phyloP scores from a whole-genome alignment of 768 basidiomycete genomes.

The Cyclocybe cylindracea region DNA sequence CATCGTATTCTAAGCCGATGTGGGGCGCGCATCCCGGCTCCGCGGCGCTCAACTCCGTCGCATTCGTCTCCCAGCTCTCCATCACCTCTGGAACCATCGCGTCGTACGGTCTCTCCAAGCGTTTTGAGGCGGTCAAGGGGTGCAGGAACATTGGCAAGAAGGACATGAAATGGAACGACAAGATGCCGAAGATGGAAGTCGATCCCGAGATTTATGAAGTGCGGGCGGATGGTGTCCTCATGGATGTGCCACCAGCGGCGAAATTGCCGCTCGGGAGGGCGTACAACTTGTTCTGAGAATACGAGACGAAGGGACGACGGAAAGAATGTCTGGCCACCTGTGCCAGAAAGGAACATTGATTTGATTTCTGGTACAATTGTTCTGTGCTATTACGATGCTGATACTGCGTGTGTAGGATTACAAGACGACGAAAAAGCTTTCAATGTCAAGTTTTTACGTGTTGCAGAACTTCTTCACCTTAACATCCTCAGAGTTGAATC shows the following conservation, averaged over 20 bases:
- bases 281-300: conserved; percentile 77
- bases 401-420: too few relatives aligned
- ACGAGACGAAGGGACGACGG: too few relatives aligned
- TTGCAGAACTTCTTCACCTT: too few relatives aligned
- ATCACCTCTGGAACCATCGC: conserved; percentile 59
- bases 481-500: too few relatives aligned
- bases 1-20: conserved; percentile 85
- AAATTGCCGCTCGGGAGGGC: conserved; percentile 64
- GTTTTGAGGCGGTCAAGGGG: conserved; percentile 68
- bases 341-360: too few relatives aligned
- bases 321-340: too few relatives aligned
- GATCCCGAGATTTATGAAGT: conserved; percentile 95
- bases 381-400: too few relatives aligned
- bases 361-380: too few relatives aligned
- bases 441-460: too few relatives aligned
- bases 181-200: conserved; percentile 80
- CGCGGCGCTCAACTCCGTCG: conserved; percentile 81
- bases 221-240: conserved; percentile 72
- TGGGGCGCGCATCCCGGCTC: conserved; percentile 83
- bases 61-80: conserved; percentile 82
- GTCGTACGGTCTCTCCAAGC: conserved; percentile 71
- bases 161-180: conserved; percentile 93
- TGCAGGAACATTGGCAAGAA: conserved; percentile 80
- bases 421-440: too few relatives aligned
- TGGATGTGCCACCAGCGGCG: conserved; percentile 75